Evolutionary conservation across 495 filamentous ascomycete genomes (phyloP).

Genomic region (Lentithecium fluviatile): DNA sequence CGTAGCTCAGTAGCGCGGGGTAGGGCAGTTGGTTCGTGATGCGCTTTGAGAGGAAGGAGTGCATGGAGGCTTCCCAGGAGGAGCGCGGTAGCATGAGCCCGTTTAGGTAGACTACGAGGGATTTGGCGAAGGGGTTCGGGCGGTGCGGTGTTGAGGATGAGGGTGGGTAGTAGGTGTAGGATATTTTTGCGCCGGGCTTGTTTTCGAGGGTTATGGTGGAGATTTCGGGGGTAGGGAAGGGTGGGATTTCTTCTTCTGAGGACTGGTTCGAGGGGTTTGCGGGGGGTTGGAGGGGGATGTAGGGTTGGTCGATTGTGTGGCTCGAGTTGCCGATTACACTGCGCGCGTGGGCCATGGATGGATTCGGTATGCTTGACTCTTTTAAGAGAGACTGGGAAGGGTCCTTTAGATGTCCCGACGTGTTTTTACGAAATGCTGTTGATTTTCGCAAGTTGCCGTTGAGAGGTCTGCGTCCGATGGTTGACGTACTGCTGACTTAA

Average conservation of each 20-base stretch:
- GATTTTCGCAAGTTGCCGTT: no score
- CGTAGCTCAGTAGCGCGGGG: conserved; percentile 59
- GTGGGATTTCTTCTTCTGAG: conserved; percentile 10
- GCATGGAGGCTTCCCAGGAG: conserved; percentile 51
- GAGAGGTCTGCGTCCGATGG: no score
- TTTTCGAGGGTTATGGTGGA: conserved; percentile 10
- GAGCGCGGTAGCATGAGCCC: conserved; percentile 56
- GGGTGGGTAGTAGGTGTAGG: conserved; percentile 27
- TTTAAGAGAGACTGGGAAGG: no score
- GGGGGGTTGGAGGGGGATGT: not conserved
- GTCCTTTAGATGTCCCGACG: no score
- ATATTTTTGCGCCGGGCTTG: conserved; percentile 16
- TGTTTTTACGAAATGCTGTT: no score
- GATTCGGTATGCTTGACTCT: no score
- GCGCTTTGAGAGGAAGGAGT: conserved; percentile 42
- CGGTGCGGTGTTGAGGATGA: conserved; percentile 14
- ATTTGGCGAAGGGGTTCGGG: conserved; percentile 26
- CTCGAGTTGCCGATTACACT: not conserved
- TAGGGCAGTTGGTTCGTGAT: conserved; percentile 24
- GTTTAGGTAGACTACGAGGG: conserved; percentile 62
- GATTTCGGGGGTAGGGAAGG: conserved; percentile 14
- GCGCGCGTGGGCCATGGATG: not conserved
- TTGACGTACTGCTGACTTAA: no score
- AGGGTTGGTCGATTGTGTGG: not conserved
- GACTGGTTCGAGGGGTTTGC: conserved; percentile 4